These are phyloP conservation scores for Picea sitchensis DNA, from an alignment of 75 land plant genomes.

Conservation along the genomic window DNA sequence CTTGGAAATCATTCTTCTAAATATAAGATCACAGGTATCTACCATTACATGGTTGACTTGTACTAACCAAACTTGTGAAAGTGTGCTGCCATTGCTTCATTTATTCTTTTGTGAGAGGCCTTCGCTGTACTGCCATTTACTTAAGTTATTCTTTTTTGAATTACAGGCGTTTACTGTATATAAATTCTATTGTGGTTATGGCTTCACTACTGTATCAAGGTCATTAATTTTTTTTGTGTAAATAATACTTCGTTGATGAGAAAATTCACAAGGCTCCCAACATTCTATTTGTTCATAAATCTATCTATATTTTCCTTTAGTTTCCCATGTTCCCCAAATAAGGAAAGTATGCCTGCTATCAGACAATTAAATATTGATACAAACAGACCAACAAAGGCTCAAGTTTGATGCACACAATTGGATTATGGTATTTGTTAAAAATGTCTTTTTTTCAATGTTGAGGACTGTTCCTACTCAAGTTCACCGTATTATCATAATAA, in stretches of 20 bases:
- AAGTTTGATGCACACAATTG: not conserved
- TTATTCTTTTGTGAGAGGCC: not conserved
- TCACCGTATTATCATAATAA: too few species aligned
- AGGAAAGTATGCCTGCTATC: not conserved
- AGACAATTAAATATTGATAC: not conserved
- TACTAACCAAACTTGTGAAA: slow-evolving; percentile 4
- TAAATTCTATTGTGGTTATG: not conserved
- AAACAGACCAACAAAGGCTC: not conserved
- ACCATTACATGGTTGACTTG: not conserved
- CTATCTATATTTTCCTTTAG: not conserved
- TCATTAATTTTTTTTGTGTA: not conserved
- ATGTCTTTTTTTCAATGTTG: too few species aligned
- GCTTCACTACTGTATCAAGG: not conserved
- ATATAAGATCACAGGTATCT: not conserved
- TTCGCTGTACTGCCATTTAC: not conserved
- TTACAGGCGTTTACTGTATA: not conserved
- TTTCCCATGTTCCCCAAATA: not conserved
- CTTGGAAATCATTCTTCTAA: not conserved
- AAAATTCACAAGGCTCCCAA: slow-evolving; percentile 1
- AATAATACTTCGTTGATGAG: not conserved
- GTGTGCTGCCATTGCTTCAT: not conserved
- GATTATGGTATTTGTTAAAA: too few species aligned
- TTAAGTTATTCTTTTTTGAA: not conserved
- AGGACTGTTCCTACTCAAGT: too few species aligned
- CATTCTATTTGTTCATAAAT: not conserved